Base-by-base conservation (phyloP, 352 stramenopile genomes). In the Aphanomyces stellatus region DNA sequence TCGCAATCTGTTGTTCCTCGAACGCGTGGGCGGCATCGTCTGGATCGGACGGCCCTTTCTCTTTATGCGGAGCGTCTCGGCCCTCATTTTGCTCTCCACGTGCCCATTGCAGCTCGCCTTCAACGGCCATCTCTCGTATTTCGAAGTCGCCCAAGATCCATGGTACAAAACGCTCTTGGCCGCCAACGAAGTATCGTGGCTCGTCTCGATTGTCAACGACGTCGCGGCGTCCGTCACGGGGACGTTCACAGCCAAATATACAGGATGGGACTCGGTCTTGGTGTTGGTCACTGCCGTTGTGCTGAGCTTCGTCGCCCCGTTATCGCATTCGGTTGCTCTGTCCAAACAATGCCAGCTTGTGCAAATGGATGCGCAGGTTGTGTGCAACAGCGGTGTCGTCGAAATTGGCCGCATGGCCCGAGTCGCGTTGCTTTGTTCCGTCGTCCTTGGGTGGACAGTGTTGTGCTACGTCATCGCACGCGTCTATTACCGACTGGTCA, bases 11-110 rank as follows among this genome's bases (percentile, higher is more conserved):
- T 17, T 53, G 10, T 35, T n/a, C 11, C 25, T 67, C 37, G 51
- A 17, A 17, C 60, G 60, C n/a, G 60, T 67, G 0, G n/a, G 13
- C 7, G 22, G 19, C 5, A 11, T 67, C 7, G 60, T 67, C 4
- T 67, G 60, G 60, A 37, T 67, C n/a, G 60, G 60, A 35, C 60
- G 60, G 11, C 60, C 60, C 4, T 31, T 67, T 4, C n/a, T 67
- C 22, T 41, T 67, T 25, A 11, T 67, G 15, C 40, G 60, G 4
- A 25, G 19, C 7, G 19, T 67, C n/a, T 30, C 22, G 17, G 60
- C 60, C 0, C 8, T 67, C 22, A 57, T 3, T 57, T 13, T 67
- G 19, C 49, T 67, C 19, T 57, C 40, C 4, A 67, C 60, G 6
- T 25, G 37, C 15, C 30, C 22, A 19, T 30, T 67, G n/a, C 17